These are phyloP conservation scores for Globisporangium abappressorium DNA, from an alignment of 352 stramenopile genomes.

Conservation along the genomic window DNA sequence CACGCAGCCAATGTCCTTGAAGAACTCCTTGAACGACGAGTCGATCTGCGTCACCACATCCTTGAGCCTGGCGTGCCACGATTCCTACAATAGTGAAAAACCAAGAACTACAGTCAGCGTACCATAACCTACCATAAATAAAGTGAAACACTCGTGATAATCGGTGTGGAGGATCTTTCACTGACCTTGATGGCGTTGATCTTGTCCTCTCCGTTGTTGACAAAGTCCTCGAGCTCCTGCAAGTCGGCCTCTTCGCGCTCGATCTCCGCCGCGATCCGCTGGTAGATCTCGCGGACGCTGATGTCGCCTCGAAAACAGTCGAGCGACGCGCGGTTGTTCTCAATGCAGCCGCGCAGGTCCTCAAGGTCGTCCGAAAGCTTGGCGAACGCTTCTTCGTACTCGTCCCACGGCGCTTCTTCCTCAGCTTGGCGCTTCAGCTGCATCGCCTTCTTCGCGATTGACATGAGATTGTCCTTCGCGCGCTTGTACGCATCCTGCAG, in stretches of 20 bases:
- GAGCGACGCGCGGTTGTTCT: constrained; percentile 81
- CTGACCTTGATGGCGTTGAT: constrained; percentile 75
- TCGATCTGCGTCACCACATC: constrained; percentile 82
- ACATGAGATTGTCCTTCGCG: constrained; percentile 67
- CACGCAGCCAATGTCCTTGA: constrained; percentile 83
- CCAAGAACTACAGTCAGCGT: background rate
- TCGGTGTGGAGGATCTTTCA: background rate
- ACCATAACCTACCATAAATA: too few species aligned
- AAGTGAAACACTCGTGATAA: background rate
- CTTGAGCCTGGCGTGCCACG: constrained; percentile 66
- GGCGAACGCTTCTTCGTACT: constrained; percentile 61
- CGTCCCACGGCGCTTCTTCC: constrained; percentile 58
- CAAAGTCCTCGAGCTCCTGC: constrained; percentile 55
- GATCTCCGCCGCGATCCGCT: constrained; percentile 67
- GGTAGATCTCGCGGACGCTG: constrained; percentile 70
- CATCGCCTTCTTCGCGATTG: constrained; percentile 60
- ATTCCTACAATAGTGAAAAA: constrained; percentile 26
- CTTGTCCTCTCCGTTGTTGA: constrained; percentile 56
- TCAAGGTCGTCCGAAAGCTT: constrained; percentile 72
- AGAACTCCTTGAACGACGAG: constrained; percentile 79
- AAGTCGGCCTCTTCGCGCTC: constrained; percentile 54
- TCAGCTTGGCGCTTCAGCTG: constrained; percentile 65
- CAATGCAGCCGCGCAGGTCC: constrained; percentile 70
- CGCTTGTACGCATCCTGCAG: constrained; percentile 57
- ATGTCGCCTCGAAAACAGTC: constrained; percentile 81